phyloP scores from a whole-genome alignment of 2,329 filamentous ascomycete genomes.

The Colletotrichum neosansevieriae region DNA sequence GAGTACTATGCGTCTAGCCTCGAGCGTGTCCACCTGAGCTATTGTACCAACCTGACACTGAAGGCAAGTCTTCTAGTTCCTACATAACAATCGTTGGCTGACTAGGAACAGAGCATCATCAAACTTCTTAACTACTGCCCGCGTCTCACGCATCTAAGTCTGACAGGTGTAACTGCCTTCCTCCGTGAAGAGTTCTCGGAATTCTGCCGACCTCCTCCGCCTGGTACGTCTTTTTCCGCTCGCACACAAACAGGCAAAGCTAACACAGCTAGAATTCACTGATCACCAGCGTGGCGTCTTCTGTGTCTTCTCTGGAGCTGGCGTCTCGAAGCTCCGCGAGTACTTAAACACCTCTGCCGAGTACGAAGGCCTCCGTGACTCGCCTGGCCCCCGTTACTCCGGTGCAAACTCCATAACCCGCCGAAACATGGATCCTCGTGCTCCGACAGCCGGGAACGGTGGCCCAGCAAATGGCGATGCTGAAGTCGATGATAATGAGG shows the following conservation, averaged over 20 bases:
- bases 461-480: conserved; percentile 47
- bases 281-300: conserved; percentile 95
- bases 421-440: conserved; percentile 12
- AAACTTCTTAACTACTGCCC: conserved; percentile 90
- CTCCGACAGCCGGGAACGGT: conserved; percentile 41
- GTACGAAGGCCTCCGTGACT: conserved; percentile 60
- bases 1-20: conserved; percentile 75
- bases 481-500: conserved; percentile 54
- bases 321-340: conserved; percentile 81
- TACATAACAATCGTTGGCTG: conserved; percentile 4
- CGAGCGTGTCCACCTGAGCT: conserved; percentile 95
- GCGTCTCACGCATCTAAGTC: conserved; percentile 90
- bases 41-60: conserved; percentile 87
- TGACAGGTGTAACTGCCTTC: conserved; percentile 94
- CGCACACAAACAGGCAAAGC: conserved; percentile 19
- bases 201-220: conserved; percentile 88
- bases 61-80: conserved; percentile 67
- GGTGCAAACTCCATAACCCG: conserved; percentile 10
- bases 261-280: conserved; percentile 80
- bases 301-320: conserved; percentile 94
- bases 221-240: conserved; percentile 61
- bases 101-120: conserved; percentile 79
- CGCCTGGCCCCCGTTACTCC: conserved; percentile 39
- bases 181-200: conserved; percentile 84
- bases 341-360: conserved; percentile 74